Conservation (phyloP, 2,329 filamentous ascomycete genomes). For the Emmonsia crescens region DNA sequence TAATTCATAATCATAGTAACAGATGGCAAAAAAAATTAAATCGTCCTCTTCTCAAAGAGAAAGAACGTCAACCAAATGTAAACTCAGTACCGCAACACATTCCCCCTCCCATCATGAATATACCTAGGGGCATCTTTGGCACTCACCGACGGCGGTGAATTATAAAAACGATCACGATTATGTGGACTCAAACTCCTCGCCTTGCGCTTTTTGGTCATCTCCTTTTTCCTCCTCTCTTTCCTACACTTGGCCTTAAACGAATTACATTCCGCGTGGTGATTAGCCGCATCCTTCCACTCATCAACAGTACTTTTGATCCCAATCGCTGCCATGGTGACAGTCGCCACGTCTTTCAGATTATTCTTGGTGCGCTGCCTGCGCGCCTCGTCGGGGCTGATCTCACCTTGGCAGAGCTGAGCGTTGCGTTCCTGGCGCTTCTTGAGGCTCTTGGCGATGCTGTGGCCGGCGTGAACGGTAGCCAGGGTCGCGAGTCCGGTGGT, state of each 20-base stretch:
- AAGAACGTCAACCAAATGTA: neutral
- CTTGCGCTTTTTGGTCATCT: neutral
- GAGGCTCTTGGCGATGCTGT: slow-evolving; percentile 53
- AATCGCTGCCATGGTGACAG: slow-evolving; percentile 54
- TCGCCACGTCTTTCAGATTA: slow-evolving; percentile 53
- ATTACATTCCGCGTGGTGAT: slow-evolving; percentile 46
- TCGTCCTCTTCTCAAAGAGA: neutral
- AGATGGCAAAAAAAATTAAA: neutral
- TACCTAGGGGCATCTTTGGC: neutral
- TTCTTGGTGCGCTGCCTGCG: slow-evolving; percentile 53
- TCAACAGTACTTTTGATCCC: slow-evolving; percentile 56
- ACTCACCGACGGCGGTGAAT: neutral
- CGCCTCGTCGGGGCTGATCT: slow-evolving; percentile 53
- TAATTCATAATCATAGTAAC: neutral
- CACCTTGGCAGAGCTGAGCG: slow-evolving; percentile 50
- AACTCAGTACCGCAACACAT: neutral
- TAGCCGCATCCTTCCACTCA: slow-evolving; percentile 58
- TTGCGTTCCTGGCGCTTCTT: slow-evolving; percentile 52
- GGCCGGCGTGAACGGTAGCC: slow-evolving; percentile 58
- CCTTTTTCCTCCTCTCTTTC: neutral
- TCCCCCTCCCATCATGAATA: neutral
- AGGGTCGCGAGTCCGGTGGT: slow-evolving; percentile 57
- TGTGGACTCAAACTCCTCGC: neutral
- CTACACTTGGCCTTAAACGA: slow-evolving; percentile 42
- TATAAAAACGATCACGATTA: neutral